Conservation (phyloP, 495 filamentous ascomycete species). For the Rhypophila decipiens region DNA sequence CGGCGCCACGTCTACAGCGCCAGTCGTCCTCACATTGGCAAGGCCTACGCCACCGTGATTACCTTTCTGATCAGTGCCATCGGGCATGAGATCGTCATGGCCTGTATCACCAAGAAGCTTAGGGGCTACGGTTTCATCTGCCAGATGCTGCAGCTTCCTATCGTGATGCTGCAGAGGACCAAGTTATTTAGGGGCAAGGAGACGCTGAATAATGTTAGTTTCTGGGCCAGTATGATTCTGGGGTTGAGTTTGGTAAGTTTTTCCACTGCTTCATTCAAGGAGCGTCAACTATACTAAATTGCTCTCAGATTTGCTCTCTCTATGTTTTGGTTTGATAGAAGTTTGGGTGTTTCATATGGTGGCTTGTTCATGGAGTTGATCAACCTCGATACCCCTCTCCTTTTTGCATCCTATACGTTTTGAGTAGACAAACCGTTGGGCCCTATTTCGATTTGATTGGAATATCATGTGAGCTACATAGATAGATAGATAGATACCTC, state of each 20-base stretch:
- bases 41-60: constrained; percentile 75
- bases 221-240: constrained; percentile 93
- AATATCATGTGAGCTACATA: too few species aligned
- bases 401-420: too few species aligned
- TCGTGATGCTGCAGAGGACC: constrained; percentile 83
- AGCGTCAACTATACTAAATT: background rate
- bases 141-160: constrained; percentile 95
- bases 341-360: too few species aligned
- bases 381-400: too few species aligned
- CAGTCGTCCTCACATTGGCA: constrained; percentile 64
- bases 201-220: constrained; percentile 85
- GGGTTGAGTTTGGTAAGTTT: constrained; percentile 74
- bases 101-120: constrained; percentile 95
- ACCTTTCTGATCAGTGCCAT: constrained; percentile 87
- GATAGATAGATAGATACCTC: too few species aligned
- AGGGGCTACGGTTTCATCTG: constrained; percentile 88
- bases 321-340: constrained; percentile 45
- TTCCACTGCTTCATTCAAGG: background rate
- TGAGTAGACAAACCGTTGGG: too few species aligned
- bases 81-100: constrained; percentile 94
- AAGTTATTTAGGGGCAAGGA: constrained; percentile 64
- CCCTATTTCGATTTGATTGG: too few species aligned
- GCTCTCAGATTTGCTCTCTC: constrained; percentile 46
- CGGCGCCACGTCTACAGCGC: constrained; percentile 90
- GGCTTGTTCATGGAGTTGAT: too few species aligned